Conservation (phyloP, 2,329 filamentous ascomycete genomes). For the Diplocarpon rosae region DNA sequence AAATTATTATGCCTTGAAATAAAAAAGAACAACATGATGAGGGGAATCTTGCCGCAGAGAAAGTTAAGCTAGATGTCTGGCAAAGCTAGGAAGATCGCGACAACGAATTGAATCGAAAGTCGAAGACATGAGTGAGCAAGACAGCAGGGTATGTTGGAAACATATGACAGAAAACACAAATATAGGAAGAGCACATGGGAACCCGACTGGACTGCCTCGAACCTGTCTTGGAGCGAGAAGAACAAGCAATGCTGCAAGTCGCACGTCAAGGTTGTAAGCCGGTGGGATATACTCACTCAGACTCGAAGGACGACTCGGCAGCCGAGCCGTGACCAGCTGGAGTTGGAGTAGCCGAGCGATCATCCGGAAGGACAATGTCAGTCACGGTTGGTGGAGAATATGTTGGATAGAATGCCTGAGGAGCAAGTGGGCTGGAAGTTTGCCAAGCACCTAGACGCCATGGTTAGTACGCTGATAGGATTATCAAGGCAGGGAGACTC, state of each 20-base stretch:
- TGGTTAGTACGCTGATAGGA: too few species aligned
- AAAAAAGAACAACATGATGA: conserved; percentile 1
- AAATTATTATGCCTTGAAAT: conserved; percentile 3
- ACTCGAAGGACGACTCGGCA: conserved; percentile 11
- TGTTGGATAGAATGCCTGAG: background rate
- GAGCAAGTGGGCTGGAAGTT: conserved; percentile 2
- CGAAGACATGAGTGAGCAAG: background rate
- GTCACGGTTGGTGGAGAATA: conserved; percentile 6
- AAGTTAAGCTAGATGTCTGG: conserved; percentile 3
- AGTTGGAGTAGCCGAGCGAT: conserved; percentile 21
- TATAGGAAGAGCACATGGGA: conserved; percentile 3
- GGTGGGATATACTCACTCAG: conserved; percentile 7
- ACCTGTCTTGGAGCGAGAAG: background rate
- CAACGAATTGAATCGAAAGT: conserved; percentile 1
- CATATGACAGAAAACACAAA: conserved; percentile 1
- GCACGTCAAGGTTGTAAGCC: background rate
- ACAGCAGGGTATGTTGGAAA: background rate
- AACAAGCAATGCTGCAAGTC: conserved; percentile 2
- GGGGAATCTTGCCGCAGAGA: background rate
- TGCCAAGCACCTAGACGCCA: background rate
- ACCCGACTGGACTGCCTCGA: background rate
- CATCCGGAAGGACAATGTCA: conserved; percentile 10
- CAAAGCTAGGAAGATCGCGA: conserved; percentile 1
- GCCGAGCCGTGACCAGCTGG: conserved; percentile 13
- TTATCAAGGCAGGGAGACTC: background rate